Evolutionary conservation across 192 early-diverging fungal species (phyloP), one percentile per base, ranked within the genome.

Genomic region (Podila verticillata): DNA sequence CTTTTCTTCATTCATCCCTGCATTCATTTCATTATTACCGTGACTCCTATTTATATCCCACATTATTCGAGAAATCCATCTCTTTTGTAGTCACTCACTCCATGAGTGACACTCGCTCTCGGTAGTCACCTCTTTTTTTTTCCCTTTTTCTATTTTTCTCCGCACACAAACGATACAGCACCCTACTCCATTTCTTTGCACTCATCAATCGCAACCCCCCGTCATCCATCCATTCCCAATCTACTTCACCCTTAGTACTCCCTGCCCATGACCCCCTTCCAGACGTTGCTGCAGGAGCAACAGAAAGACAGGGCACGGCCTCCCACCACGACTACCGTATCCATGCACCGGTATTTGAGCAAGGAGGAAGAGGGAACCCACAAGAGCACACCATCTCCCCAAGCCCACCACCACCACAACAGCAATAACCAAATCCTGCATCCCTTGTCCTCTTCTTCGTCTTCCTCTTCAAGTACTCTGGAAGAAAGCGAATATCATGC

Each of bases 201-300:
- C 24, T 30, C 39, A 10, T 31, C 30, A n/a, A 47, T 35, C 48
- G n/a, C n/a, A n/a, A n/a, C n/a, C n/a, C n/a, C n/a, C n/a, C n/a
- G n/a, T n/a, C 28, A 12, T 15, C 65, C 20, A 19, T 57, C 30
- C 31, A 19, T 10, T 19, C 59, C 57, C 57, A 24, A 31, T 39
- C 19, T 39, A 4, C 29, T 22, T 58, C 54, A 44, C 39, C 29
- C n/a, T 2, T 19, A 22, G 19, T 31, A 26, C 29, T 19, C 17
- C 9, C 65, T 63, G 29, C 62, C 62, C 51, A 70, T 70, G 68
- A 70, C 59, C 29, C 68, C 68, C 60, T 35, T 31, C 17, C 59
- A 70, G 30, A 61, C 59, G 70, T 64, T 63, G 70, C 61, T 72
- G 28, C 61, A 54, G 48, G 61, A 72, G 48, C 61, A 72, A 47